Conservation (phyloP, 192 early-diverging fungal genomes). For the Chytriomyces sp. region DNA sequence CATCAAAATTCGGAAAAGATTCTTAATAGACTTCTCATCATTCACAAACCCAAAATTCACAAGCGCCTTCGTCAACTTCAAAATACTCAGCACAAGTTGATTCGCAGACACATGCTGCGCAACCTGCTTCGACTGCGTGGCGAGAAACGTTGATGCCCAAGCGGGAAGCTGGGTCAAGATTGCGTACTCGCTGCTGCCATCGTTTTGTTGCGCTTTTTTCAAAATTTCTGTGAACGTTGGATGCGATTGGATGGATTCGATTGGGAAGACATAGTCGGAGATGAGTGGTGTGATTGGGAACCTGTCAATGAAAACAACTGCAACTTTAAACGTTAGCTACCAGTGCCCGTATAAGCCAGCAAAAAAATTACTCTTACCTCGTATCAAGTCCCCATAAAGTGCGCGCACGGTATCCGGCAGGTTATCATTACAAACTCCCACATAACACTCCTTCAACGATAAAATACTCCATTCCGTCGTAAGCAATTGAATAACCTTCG, state of each 20-base stretch:
- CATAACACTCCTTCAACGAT: constrained; percentile 30
- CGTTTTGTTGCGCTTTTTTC: constrained; percentile 3
- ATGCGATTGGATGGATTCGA: constrained; percentile 1
- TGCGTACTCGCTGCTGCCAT: not conserved
- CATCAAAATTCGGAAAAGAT: constrained; percentile 29
- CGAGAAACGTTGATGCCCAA: constrained; percentile 10
- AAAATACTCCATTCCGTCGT: constrained; percentile 20
- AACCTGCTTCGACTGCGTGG: constrained; percentile 17
- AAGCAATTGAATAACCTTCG: constrained; percentile 24
- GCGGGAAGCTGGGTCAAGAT: not conserved
- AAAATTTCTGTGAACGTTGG: constrained; percentile 31
- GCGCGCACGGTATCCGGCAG: constrained; percentile 34
- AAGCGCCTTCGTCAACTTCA: constrained; percentile 27
- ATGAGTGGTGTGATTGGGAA: constrained; percentile 24
- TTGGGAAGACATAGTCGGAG: constrained; percentile 33
- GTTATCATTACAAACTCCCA: constrained; percentile 33
- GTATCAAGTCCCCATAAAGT: constrained; percentile 38
- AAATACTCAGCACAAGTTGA: constrained; percentile 22
- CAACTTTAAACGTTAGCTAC: not conserved
- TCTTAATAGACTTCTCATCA: constrained; percentile 14
- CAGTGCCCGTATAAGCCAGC: not conserved
- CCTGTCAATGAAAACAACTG: constrained; percentile 37
- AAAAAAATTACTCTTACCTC: constrained; percentile 26
- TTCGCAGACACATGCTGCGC: constrained; percentile 8
- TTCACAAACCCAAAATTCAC: constrained; percentile 28